phyloP scores from a whole-genome alignment of 1,284 basidiomycete species.

The Xerocomus minutiporus region DNA sequence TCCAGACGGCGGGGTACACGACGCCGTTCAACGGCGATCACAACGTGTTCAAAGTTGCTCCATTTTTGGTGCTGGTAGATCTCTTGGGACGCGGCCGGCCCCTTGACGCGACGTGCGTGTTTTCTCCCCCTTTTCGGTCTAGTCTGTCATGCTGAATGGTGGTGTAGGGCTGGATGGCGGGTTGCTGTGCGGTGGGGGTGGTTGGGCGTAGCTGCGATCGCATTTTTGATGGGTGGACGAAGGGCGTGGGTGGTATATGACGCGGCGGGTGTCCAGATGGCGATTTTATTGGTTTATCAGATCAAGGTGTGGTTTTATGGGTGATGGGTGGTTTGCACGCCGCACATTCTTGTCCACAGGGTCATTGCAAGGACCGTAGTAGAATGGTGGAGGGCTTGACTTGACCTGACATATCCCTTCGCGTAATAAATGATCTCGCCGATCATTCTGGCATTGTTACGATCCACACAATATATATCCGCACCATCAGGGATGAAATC shows the following conservation, averaged over 20 bases:
- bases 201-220: conserved; percentile 43
- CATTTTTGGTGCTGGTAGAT: conserved; percentile 65
- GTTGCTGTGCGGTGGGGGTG: conserved; percentile 47
- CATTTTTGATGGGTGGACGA: conserved; percentile 58
- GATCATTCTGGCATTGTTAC: not conserved
- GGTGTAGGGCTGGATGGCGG: conserved; percentile 37
- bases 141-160: not conserved
- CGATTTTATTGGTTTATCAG: conserved; percentile 13
- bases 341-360: not conserved
- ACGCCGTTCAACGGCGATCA: conserved; percentile 78
- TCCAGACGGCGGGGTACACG: conserved; percentile 67
- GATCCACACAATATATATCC: not conserved
- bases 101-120: conserved; percentile 40
- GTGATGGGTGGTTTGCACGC: not conserved
- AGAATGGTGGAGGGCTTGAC: not conserved
- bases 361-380: not conserved
- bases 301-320: conserved; percentile 11
- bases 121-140: not conserved
- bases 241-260: conserved; percentile 61
- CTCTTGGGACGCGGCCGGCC: conserved; percentile 48
- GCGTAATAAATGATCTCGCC: not conserved
- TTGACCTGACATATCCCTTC: not conserved
- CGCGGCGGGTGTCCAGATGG: conserved; percentile 31
- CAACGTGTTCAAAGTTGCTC: conserved; percentile 61
- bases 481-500: not conserved